Conservation (phyloP, 2,329 filamentous ascomycete species). For the Phaeophleospora eucalypticola region DNA sequence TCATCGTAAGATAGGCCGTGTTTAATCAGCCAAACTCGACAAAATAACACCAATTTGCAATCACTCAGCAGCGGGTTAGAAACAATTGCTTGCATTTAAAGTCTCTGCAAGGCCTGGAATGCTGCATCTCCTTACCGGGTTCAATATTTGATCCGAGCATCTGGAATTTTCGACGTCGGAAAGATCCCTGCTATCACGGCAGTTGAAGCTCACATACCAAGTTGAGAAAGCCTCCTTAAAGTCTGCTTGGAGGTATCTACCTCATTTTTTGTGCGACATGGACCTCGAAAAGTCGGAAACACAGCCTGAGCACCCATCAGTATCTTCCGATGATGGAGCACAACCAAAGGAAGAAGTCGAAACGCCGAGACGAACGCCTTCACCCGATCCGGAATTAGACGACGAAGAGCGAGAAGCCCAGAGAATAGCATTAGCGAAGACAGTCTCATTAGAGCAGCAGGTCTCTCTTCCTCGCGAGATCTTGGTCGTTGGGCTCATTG, state of each 20-base stretch:
- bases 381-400: slow-evolving; percentile 13
- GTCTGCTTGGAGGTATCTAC: no score
- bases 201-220: neutral
- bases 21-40: no score
- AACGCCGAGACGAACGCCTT: slow-evolving; percentile 9
- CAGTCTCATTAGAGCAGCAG: slow-evolving; percentile 23
- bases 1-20: no score
- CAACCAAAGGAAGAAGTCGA: slow-evolving; percentile 16
- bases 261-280: neutral
- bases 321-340: neutral
- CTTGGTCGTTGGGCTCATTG: slow-evolving; percentile 28
- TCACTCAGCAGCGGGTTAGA: no score
- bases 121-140: neutral
- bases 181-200: neutral
- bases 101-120: neutral
- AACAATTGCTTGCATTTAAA: no score
- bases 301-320: neutral
- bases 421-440: slow-evolving; percentile 7
- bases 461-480: slow-evolving; percentile 30
- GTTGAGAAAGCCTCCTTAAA: no score
- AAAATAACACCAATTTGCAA: no score
- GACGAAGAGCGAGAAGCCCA: slow-evolving; percentile 6
- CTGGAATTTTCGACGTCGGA: neutral
- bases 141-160: neutral
- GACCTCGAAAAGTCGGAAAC: neutral